Percentiles rank a stretch among this genome's conserved stretches.
phyloP scores from a whole-genome alignment of 768 basidiomycete genomes.

The Amanita polypyramis region DNA sequence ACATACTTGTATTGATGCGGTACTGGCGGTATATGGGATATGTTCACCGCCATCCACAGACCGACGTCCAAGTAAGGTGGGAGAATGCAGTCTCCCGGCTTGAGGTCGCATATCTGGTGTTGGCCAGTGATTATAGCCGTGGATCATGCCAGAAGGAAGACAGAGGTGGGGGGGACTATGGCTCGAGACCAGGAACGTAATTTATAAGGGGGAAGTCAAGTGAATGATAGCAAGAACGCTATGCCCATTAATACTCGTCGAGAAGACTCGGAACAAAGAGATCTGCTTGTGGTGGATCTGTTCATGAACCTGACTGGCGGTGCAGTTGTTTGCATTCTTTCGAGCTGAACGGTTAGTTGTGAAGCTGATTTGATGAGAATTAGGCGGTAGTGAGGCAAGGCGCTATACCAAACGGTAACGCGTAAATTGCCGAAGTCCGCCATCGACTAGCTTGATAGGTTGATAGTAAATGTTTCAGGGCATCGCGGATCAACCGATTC shows the following conservation, averaged over 20 bases:
- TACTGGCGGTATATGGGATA: slow-evolving; percentile 22
- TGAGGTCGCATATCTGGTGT: slow-evolving; percentile 18
- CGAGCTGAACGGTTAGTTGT: slow-evolving; percentile 1
- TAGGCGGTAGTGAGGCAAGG: not conserved
- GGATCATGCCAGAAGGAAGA: slow-evolving; percentile 15
- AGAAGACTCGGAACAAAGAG: not conserved
- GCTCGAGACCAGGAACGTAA: not conserved
- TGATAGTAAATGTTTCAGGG: not conserved
- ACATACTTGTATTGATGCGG: slow-evolving; percentile 23
- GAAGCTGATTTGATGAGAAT: not conserved
- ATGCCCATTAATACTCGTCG: not conserved
- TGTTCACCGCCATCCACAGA: slow-evolving; percentile 28
- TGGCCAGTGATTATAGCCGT: slow-evolving; percentile 24
- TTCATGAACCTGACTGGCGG: not conserved
- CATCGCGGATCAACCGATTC: not conserved
- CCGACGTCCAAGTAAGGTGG: slow-evolving; percentile 21
- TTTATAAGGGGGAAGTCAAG: not conserved
- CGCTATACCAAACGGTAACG: slow-evolving; percentile 3
- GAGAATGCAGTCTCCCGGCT: slow-evolving; percentile 20
- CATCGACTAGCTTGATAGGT: not conserved
- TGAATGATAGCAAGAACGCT: not conserved
- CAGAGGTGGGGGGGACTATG: not conserved
- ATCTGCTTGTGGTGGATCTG: not conserved
- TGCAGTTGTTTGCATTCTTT: not conserved
- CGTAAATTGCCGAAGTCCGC: not conserved